Evolutionary conservation across 176 grass and related monocot species (phyloP).

Genomic region (Dendrocalamus sinicus): DNA sequence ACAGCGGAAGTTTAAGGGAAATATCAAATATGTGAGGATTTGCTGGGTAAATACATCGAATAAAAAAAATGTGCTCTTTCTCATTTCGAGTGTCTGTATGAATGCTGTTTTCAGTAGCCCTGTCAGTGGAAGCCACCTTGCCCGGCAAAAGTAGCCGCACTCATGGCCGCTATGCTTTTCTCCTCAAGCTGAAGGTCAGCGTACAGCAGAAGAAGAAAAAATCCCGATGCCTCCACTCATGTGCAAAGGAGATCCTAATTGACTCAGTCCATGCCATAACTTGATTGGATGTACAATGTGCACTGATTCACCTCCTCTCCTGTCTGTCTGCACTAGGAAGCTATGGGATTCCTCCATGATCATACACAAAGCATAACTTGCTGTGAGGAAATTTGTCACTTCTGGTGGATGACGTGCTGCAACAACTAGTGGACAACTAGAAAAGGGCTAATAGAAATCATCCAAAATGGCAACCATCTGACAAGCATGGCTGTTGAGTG

Average conservation of each 20-base stretch:
- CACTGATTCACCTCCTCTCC: neutral
- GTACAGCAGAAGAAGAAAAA: no score
- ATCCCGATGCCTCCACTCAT: neutral
- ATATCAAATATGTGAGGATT: neutral
- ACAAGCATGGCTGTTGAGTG: neutral
- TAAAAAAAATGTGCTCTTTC: neutral
- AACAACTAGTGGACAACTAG: neutral
- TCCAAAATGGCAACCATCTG: neutral
- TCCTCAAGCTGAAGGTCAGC: neutral
- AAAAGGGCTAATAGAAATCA: neutral
- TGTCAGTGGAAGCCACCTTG: neutral
- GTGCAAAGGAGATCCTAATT: neutral
- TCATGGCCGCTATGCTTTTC: neutral
- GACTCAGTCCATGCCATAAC: neutral
- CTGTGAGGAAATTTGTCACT: neutral
- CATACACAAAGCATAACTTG: neutral
- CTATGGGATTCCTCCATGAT: neutral
- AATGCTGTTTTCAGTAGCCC: neutral
- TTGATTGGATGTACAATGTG: neutral
- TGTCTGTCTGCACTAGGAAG: slow-evolving; percentile 7
- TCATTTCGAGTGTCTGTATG: neutral
- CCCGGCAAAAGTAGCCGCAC: neutral
- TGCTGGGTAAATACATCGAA: neutral
- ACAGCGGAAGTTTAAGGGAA: neutral
- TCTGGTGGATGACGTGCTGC: slow-evolving; percentile 1